These are phyloP conservation scores for Cladosporium sp. DNA, from an alignment of 2,329 filamentous ascomycete genomes.

Conservation along the genomic window DNA sequence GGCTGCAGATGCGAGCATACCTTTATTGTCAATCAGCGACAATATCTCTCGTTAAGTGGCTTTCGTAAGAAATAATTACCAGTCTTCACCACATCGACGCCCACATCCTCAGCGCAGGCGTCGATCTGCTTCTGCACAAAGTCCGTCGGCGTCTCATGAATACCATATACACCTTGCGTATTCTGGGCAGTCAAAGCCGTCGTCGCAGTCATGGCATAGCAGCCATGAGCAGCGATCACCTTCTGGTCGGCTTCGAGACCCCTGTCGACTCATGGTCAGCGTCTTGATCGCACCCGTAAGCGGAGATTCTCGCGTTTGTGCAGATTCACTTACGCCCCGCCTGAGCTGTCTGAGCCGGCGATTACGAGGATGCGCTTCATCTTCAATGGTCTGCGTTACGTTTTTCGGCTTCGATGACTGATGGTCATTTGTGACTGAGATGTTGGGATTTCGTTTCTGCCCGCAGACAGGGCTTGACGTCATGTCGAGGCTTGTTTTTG, in stretches of 20 bases:
- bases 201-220: constrained; percentile 94
- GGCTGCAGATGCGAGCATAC: constrained; percentile 74
- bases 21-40: constrained; percentile 39
- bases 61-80: constrained; percentile 47
- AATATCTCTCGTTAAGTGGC: background rate
- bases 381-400: constrained; percentile 7
- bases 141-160: constrained; percentile 71
- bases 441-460: background rate
- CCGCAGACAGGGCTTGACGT: constrained; percentile 2
- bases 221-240: constrained; percentile 84
- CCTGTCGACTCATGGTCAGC: constrained; percentile 43
- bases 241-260: constrained; percentile 96
- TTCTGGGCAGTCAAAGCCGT: constrained; percentile 96
- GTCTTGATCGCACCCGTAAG: background rate
- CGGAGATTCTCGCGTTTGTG: background rate
- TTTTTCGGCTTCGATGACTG: constrained; percentile 1
- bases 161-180: constrained; percentile 75
- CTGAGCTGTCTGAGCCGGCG: constrained; percentile 86
- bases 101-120: constrained; percentile 77
- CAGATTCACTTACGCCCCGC: constrained; percentile 68
- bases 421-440: constrained; percentile 10
- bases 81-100: constrained; percentile 86
- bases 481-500: constrained; percentile 6
- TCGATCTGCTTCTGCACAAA: constrained; percentile 86
- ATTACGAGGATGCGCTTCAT: constrained; percentile 67